Conservation (phyloP, 805 yeast species). For the Cyberlindnera mycetangii region DNA sequence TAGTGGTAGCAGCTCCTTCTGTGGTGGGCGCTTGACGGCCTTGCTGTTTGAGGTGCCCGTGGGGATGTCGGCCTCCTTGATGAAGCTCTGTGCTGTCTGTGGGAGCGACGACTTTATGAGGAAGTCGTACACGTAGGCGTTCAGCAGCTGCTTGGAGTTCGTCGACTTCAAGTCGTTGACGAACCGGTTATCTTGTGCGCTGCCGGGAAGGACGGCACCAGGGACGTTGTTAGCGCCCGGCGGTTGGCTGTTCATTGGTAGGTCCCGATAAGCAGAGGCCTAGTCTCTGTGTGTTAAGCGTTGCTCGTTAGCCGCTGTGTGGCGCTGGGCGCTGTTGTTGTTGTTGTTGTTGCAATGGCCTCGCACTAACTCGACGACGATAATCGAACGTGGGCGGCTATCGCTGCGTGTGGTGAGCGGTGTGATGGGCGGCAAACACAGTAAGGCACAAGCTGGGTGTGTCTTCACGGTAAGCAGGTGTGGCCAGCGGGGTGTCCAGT, state of each 20-base stretch:
- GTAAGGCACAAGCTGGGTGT: not conserved
- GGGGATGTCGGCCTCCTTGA: conserved; percentile 68
- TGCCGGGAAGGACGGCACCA: conserved; percentile 5
- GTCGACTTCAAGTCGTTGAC: conserved; percentile 28
- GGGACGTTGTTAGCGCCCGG: conserved; percentile 9
- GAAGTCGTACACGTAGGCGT: conserved; percentile 86
- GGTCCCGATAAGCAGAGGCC: no score
- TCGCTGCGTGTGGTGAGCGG: not conserved
- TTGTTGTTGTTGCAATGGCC: no score
- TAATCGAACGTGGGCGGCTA: conserved; percentile 3
- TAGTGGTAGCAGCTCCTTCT: conserved; percentile 45
- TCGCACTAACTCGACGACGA: not conserved
- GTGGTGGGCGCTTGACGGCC: conserved; percentile 24
- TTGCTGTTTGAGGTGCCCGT: conserved; percentile 22
- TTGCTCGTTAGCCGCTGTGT: no score
- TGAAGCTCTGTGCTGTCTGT: conserved; percentile 71
- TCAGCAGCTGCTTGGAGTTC: conserved; percentile 51
- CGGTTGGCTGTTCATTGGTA: conserved; percentile 7
- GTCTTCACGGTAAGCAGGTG: not conserved
- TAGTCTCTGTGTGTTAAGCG: not conserved
- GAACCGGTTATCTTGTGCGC: conserved; percentile 8
- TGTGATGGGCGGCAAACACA: not conserved
- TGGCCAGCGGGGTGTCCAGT: not conserved
- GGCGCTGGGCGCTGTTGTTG: no score
- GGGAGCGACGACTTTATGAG: conserved; percentile 68